phyloP scores from a whole-genome alignment of 2,329 filamentous ascomycete genomes.

The Chrysosphaeria jannelii region DNA sequence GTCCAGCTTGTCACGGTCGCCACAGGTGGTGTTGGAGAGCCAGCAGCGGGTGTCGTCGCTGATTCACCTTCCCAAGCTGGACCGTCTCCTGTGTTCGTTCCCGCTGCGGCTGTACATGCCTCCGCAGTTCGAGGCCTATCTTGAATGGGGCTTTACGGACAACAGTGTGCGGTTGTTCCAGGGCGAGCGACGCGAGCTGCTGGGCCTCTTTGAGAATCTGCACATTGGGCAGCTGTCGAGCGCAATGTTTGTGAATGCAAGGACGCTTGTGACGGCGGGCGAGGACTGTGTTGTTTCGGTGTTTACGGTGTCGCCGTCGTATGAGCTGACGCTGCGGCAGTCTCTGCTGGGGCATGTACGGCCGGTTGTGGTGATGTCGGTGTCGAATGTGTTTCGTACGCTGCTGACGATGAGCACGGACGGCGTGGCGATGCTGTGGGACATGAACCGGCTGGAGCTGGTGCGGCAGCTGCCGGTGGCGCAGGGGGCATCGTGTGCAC shows the following conservation, averaged over 20 bases:
- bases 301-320: conserved; percentile 31
- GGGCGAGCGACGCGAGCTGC: conserved; percentile 49
- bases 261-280: conserved; percentile 71
- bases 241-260: conserved; percentile 62
- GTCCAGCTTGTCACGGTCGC: conserved; percentile 45
- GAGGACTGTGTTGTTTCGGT: conserved; percentile 77
- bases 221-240: conserved; percentile 74
- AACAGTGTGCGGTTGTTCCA: conserved; percentile 68
- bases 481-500: conserved; percentile 36
- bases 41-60: conserved; percentile 57
- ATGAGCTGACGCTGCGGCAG: conserved; percentile 51
- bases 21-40: conserved; percentile 45
- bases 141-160: conserved; percentile 92
- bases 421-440: conserved; percentile 64
- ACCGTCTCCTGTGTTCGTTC: conserved; percentile 57
- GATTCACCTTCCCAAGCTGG: conserved; percentile 47
- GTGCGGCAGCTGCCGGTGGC: conserved; percentile 36
- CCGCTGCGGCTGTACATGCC: conserved; percentile 69
- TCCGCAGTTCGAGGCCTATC: conserved; percentile 60
- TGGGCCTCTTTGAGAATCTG: conserved; percentile 77
- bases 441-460: conserved; percentile 70
- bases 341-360: conserved; percentile 77
- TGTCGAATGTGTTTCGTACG: conserved; percentile 67
- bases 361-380: conserved; percentile 52
- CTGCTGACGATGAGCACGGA: conserved; percentile 60